Evolutionary conservation across 2,329 filamentous ascomycete genomes (phyloP), one percentile per base, ranked within the genome.

Genomic region (Aureobasidium sp.): DNA sequence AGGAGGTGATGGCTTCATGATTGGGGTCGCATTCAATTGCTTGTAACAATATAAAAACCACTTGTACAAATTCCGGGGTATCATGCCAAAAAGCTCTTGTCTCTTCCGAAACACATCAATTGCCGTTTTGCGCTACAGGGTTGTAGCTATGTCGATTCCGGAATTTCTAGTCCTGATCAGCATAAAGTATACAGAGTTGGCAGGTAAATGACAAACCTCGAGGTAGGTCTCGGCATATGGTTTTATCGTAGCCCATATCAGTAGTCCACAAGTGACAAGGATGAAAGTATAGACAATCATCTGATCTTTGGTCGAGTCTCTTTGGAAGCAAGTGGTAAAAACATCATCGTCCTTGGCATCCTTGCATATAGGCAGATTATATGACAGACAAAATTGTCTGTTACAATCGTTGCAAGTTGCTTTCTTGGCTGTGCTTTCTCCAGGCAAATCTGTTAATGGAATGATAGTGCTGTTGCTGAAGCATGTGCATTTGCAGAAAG

Each of bases 401-500:
- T 84, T 88, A 73, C 86, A 88, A 70, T 88, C 85, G 62, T 80
- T 84, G 72, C 86, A 88, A 27, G 79, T 85, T 56, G 70, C 67
- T 3, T 81, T 70, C 10, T 75, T 71, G 37, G 48, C 42, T n/a
- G 36, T 42, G 5, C 41, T 37, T 37, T 52, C 46, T 29, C 61
- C 48, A 29, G 29, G 66, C 57, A 69, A 56, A 76, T 75, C 9
- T 79, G 64, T 84, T 80, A 62, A 88, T 81, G 84, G 82, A 66
- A 88, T 87, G 57, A 88, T 87, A 61, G 84, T 87, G 74, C 81
- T 85, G 71, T 88, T 87, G 56, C 80, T 79, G 74, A 84, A 84
- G 73, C 86, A 88, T 62, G 84, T 87, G 72, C 86, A 88, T 82
- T 88, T 88, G 81, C 86, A 88, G 74, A 87, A 88, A 63, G 84